Base-by-base conservation (phyloP, 495 filamentous ascomycete species). In the Hapsidospora chrysogenum region DNA sequence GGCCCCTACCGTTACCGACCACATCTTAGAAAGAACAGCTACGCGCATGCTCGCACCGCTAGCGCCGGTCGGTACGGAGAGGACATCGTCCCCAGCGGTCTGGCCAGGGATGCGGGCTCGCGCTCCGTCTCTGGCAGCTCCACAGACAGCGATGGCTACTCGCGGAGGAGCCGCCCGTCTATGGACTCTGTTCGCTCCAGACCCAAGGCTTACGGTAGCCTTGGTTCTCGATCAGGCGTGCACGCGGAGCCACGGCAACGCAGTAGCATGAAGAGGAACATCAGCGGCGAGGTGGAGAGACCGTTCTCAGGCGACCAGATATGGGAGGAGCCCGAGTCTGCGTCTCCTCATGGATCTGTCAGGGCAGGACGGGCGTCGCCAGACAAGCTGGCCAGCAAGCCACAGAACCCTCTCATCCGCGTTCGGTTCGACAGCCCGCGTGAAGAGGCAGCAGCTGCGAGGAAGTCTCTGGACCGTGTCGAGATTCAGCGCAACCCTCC, bases 401-500 rank as follows among this genome's bases (percentile, higher is more conserved):
- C 76, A 11, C 70, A 68, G 40, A 78, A 78, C 44, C 61, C 72
- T 17, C 45, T 77, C 27, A 67, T 65, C 38, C 66, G 68, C 35
- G 59, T 68, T 18, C 54, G 65, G 39, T 58, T 65, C 46, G 54
- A 74, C 29, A 54, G 53, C 39, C 33, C 41, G 17, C 31, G 44
- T 10, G 33, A 48, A 18, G 30, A 42, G n/a, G 47, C n/a, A 10
- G 20, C 4, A 31, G 49, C 59, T 20, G 49, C 57, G 3, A 51
- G 52, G 14, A 66, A 78, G 46, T 66, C 66, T 37, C 56, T 79
- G 18, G 72, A 73, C 19, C 69, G 62, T 27, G 71, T 66, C 32
- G 83, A 92, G 41, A 81, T 85, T 25, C 72, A 87, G 44, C 76
- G 66, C 33, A 83, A 89, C 44, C 72, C 80, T 3, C 77, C 78